phyloP scores from a whole-genome alignment of 1,284 basidiomycete species.

The Ceratobasidium sp. region DNA sequence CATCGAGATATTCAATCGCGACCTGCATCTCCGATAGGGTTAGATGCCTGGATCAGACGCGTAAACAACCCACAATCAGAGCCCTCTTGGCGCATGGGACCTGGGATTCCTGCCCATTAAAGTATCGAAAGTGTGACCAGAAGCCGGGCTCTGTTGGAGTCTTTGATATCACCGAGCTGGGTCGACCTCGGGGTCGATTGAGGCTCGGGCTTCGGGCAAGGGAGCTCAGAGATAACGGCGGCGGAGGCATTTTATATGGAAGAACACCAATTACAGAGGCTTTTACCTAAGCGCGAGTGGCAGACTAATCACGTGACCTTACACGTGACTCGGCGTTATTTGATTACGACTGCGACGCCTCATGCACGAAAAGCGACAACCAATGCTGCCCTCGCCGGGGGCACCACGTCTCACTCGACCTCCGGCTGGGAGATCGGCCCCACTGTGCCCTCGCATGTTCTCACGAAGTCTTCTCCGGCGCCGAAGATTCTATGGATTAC shows the following conservation, averaged over 20 bases:
- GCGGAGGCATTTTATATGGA: constrained; percentile 34
- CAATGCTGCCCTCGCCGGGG: constrained; percentile 33
- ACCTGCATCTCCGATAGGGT: constrained; percentile 9
- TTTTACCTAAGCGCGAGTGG: constrained; percentile 10
- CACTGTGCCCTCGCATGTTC: constrained; percentile 31
- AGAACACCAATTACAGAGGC: constrained; percentile 8
- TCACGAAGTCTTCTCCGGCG: constrained; percentile 36
- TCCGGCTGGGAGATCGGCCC: not conserved
- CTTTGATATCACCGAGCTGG: constrained; percentile 11
- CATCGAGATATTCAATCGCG: constrained; percentile 30
- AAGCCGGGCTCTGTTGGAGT: not conserved
- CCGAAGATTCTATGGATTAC: constrained; percentile 31
- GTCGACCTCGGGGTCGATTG: constrained; percentile 20
- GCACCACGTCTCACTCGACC: constrained; percentile 14
- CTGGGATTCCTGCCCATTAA: constrained; percentile 15
- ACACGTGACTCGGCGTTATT: constrained; percentile 2
- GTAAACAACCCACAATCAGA: constrained; percentile 30
- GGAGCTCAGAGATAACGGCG: constrained; percentile 30
- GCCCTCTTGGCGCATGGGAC: constrained; percentile 30
- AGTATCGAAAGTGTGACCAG: constrained; percentile 24
- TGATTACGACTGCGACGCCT: not conserved
- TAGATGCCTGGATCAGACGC: not conserved
- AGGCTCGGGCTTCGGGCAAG: constrained; percentile 15
- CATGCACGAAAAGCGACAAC: constrained; percentile 23
- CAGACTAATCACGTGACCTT: not conserved